Base-by-base conservation (phyloP, 2,329 filamentous ascomycete genomes). In the Verticillium klebahnii region DNA sequence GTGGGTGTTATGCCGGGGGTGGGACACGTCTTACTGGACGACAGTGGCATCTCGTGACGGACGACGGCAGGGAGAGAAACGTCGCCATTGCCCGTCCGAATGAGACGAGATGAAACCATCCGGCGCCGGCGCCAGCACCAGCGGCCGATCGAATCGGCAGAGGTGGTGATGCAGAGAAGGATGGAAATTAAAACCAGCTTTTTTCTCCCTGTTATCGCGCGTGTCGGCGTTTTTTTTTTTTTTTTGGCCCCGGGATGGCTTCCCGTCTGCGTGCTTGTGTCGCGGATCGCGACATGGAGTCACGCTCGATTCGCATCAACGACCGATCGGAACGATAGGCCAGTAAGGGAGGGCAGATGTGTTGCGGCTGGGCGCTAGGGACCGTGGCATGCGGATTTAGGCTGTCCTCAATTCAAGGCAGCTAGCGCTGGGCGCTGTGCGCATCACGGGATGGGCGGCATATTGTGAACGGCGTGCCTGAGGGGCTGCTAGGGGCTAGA, bases 381-480 rank as follows among this genome's bases (percentile, higher is more conserved):
- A 50, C 40, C 25, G n/a, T 25, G 40, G n/a, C 40, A 50, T n/a
- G 40, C 40, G 40, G 19, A 50, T 25, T 50, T 23, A 25, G 40
- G 40, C 29, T 56, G 23, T 56, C 34, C n/a, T 32, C 40, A 50
- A 58, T 45, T 58, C 57, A 58, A 58, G 57, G 57, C 57, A 58
- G 37, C 57, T 58, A 58, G 57, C 57, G 57, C 25, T 36, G 25
- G 55, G 15, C 37, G 25, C 40, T 9, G 40, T 23, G 40, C 40
- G n/a, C 40, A 23, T 50, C 40, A 50, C 40, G 40, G 40, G 17
- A 23, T 50, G 40, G 40, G 40, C 40, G 40, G 40, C 40, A 50
- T 50, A n/a, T n/a, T 5, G 40, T 23, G 8, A 50, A 50, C 9
- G 40, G 12, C 40, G n/a, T 50, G 40, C 40, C 15, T 45, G 39